These are phyloP conservation scores for Pichia deserticola DNA, from an alignment of 805 yeast genomes.

Conservation along the genomic window DNA sequence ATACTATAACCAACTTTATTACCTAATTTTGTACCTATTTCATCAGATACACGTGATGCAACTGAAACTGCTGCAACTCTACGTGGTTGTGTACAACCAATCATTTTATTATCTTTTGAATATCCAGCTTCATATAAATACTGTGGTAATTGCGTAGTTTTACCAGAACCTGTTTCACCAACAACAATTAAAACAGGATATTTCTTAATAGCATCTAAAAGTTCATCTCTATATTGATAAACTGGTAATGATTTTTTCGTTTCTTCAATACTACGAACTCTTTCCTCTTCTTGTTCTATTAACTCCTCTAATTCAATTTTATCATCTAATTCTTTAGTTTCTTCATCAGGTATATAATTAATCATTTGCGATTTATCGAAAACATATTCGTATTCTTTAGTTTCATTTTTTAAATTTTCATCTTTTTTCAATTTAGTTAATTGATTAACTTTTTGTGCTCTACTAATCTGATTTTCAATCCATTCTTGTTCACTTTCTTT, in stretches of 20 bases:
- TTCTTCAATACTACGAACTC: conserved; percentile 35
- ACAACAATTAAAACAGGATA: conserved; percentile 76
- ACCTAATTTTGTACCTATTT: conserved; percentile 75
- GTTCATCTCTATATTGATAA: conserved; percentile 49
- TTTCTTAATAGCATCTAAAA: conserved; percentile 50
- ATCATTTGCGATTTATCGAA: conserved; percentile 61
- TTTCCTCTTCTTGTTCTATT: conserved; percentile 29
- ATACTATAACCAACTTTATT: conserved; percentile 82
- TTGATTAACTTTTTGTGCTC: conserved; percentile 28
- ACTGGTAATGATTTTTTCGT: conserved; percentile 71
- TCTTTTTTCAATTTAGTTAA: conserved; percentile 11
- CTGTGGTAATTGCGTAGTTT: conserved; percentile 90
- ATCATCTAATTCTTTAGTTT: conserved; percentile 17
- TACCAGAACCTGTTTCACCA: conserved; percentile 97
- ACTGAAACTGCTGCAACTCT: conserved; percentile 92
- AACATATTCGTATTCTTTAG: conserved; percentile 58
- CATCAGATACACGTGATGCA: conserved; percentile 87
- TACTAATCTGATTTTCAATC: conserved; percentile 46
- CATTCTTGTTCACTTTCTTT: conserved; percentile 29
- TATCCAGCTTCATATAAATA: conserved; percentile 79
- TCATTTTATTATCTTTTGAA: conserved; percentile 29
- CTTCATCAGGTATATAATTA: conserved; percentile 35
- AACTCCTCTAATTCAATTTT: conserved; percentile 30
- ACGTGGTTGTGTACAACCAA: conserved; percentile 92
- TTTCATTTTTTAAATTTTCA: conserved; percentile 24